Evolutionary conservation across 2,329 filamentous ascomycete species (phyloP).

Genomic region (Aspergillus ochraceoroseus): DNA sequence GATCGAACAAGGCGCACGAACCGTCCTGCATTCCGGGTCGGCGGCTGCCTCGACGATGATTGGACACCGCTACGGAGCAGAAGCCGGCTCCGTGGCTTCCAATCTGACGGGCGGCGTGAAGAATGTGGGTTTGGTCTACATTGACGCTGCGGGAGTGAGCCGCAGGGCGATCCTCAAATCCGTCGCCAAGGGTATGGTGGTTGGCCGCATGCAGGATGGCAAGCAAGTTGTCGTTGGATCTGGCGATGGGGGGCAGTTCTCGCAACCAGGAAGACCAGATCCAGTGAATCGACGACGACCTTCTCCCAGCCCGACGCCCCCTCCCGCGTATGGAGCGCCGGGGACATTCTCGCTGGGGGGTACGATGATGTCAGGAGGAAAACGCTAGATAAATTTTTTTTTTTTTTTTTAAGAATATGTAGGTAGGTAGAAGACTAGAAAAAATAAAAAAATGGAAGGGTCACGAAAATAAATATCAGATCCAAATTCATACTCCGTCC

Average conservation of each 20-base stretch:
- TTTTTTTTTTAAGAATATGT: neutral
- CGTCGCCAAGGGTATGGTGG: conserved; percentile 87
- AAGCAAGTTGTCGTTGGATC: conserved; percentile 47
- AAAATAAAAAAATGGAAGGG: too few species aligned
- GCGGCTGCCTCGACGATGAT: conserved; percentile 80
- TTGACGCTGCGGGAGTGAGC: conserved; percentile 90
- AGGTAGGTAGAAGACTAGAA: too few species aligned
- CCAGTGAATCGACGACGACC: conserved; percentile 28
- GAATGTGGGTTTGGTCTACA: conserved; percentile 95
- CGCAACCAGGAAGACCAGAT: conserved; percentile 21
- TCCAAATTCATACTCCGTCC: too few species aligned
- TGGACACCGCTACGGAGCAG: conserved; percentile 78
- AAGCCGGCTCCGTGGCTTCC: conserved; percentile 73
- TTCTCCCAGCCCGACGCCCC: conserved; percentile 37
- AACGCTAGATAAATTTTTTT: conserved; percentile 19
- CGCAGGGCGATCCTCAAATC: conserved; percentile 85
- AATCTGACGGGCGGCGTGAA: conserved; percentile 81
- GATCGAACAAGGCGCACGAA: conserved; percentile 79
- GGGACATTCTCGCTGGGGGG: conserved; percentile 35
- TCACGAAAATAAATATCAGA: too few species aligned
- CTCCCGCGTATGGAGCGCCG: conserved; percentile 39
- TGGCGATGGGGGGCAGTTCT: conserved; percentile 44
- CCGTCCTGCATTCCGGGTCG: conserved; percentile 67
- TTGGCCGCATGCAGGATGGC: conserved; percentile 48
- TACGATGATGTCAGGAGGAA: conserved; percentile 31